These are phyloP conservation scores for Epichloe elymi DNA, from an alignment of 2,329 filamentous ascomycete species.

Conservation along the genomic window DNA sequence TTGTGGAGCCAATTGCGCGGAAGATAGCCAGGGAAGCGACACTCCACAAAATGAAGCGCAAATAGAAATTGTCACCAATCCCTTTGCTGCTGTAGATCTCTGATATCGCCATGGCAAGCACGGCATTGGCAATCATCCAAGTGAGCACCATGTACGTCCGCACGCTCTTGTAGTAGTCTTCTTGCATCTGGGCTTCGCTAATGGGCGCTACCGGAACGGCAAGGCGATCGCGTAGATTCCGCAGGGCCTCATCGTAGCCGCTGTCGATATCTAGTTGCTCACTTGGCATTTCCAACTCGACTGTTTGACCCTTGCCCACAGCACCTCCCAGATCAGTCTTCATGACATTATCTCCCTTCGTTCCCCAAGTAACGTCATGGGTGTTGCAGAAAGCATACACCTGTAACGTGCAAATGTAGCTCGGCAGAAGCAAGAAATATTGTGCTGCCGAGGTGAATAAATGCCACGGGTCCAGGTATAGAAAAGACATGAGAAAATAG, in stretches of 20 bases:
- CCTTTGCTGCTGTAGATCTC: conserved; percentile 66
- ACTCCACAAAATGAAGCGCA: conserved; percentile 85
- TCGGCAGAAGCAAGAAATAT: conserved; percentile 85
- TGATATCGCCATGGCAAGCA: conserved; percentile 83
- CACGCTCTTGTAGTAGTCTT: conserved; percentile 96
- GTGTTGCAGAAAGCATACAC: conserved; percentile 99
- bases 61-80: conserved; percentile 75
- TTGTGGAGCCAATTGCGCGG: conserved; percentile 66
- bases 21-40: conserved; percentile 84
- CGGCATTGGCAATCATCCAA: conserved; percentile 87
- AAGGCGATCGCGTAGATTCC: conserved; percentile 86
- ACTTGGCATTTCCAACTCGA: conserved; percentile 93
- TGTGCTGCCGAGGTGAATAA: conserved; percentile 88
- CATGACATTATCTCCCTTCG: conserved; percentile 90
- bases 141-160: conserved; percentile 94
- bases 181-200: conserved; percentile 74
- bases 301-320: conserved; percentile 62
- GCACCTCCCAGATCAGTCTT: conserved; percentile 86
- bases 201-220: conserved; percentile 54
- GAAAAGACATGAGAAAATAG: conserved; percentile 91
- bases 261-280: conserved; percentile 98
- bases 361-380: conserved; percentile 97
- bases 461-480: conserved; percentile 98
- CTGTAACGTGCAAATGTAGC: conserved; percentile 93
- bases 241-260: conserved; percentile 91